Evolutionary conservation across 2,329 filamentous ascomycete genomes (phyloP), one percentile per base, ranked within the genome.

Genomic region (Xylariales sp.): DNA sequence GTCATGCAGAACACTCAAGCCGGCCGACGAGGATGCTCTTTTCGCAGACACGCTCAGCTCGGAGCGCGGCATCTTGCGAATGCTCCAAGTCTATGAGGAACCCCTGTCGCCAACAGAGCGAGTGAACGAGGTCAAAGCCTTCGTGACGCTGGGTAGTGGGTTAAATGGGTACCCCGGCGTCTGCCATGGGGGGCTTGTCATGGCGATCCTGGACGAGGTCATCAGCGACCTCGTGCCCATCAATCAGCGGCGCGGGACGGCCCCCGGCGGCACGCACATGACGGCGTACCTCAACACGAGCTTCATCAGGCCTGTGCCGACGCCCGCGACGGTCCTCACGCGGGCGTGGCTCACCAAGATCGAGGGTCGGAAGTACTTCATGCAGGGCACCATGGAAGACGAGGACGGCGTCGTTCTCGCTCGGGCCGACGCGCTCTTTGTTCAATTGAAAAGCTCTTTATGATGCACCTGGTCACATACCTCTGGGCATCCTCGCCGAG

Each of bases 141-240:
- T 83, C 41, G 52, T 81, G 5, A 78, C 75, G 12, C 78, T 90
- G 0, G 87, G 85, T 1, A 72, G 79, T 10, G 84, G 83, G 18
- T 71, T 90, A 63, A 86, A 87, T 69, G 88, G 88, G 1, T 84
- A 85, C 71, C 78, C 84, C 1, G 76, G 80, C 3, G 80, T 87
- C 6, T 78, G 82, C 9, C 89, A 91, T 74, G 88, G 89, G 23
- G 89, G 88, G 1, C 82, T 90, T 36, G 82, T 87, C 6, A 83
- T 83, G 8, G 83, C 85, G 0, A 74, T 90, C n/a, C 75, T 91
- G 28, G 88, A 91, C 73, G 88, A 91, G 74, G 77, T 80, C 5
- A 84, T 86, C 75, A 86, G 87, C 0, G 78, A 84, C 5, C 69
- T 88, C 18, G 78, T 87, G 9, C 79, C 79, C 2, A 72, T 83